Evolutionary conservation across 306 rosid genomes (phyloP).

Genomic region (Acacia acuminata): DNA sequence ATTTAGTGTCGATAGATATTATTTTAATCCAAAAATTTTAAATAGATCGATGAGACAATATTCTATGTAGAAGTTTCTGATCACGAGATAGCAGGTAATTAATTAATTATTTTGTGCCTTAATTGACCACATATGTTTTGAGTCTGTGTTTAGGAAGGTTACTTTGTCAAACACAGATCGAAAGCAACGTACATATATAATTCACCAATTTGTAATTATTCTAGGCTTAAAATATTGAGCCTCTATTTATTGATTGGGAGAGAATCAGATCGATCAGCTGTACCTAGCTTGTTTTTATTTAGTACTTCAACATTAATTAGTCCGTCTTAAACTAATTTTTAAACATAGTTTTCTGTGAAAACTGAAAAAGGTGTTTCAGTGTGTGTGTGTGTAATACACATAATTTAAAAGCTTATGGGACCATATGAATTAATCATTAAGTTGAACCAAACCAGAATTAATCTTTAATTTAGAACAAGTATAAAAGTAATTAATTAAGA

Average conservation of each 20-base stretch:
- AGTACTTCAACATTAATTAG: neutral
- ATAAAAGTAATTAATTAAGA: neutral
- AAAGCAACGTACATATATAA: neutral
- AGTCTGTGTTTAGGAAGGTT: neutral
- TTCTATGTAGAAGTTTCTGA: neutral
- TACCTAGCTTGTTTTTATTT: neutral
- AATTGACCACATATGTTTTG: neutral
- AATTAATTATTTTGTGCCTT: neutral
- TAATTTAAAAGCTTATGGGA: neutral
- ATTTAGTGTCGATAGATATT: constrained; percentile 6
- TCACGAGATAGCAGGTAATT: neutral
- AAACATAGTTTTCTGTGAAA: neutral
- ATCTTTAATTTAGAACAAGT: neutral
- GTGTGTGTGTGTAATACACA: neutral
- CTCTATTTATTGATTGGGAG: neutral
- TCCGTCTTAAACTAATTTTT: neutral
- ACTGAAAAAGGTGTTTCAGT: neutral
- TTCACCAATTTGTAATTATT: neutral
- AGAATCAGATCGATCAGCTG: neutral
- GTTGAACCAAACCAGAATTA: neutral
- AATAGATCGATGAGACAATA: neutral
- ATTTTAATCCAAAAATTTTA: neutral
- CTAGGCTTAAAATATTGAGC: neutral
- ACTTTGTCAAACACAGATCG: neutral
- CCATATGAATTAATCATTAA: neutral